Conservation (phyloP, 2,329 filamentous ascomycete species). For the Raffaelea ambrosiae region DNA sequence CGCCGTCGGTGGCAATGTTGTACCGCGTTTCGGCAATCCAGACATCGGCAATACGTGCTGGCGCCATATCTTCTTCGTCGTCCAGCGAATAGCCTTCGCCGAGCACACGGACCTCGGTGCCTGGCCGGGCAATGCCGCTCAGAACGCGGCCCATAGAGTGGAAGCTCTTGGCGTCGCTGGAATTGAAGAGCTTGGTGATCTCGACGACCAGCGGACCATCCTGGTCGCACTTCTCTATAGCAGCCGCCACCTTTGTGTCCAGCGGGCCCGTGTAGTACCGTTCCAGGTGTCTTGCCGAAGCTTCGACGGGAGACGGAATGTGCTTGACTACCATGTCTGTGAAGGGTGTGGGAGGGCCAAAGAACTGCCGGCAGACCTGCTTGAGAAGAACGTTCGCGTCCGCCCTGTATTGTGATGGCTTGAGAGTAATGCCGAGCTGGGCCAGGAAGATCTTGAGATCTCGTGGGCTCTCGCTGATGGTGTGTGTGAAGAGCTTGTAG, state of each 20-base stretch:
- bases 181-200: constrained; percentile 87
- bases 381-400: constrained; percentile 86
- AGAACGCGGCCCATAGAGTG: constrained; percentile 84
- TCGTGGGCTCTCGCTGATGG: constrained; percentile 81
- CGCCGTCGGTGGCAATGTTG: constrained; percentile 81
- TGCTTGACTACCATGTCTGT: constrained; percentile 93
- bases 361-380: constrained; percentile 90
- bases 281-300: constrained; percentile 67
- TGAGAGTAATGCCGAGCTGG: constrained; percentile 73
- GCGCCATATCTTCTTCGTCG: constrained; percentile 94
- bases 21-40: constrained; percentile 91
- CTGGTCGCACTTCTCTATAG: constrained; percentile 76
- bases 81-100: constrained; percentile 94
- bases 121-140: constrained; percentile 80
- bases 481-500: constrained; percentile 95
- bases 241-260: constrained; percentile 69
- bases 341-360: constrained; percentile 80
- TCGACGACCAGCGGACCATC: constrained; percentile 89
- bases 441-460: constrained; percentile 73
- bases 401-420: constrained; percentile 84
- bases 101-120: constrained; percentile 77
- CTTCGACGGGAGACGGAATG: constrained; percentile 76
- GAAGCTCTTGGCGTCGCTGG: constrained; percentile 83
- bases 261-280: constrained; percentile 87
- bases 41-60: constrained; percentile 74